A percentile compares a stretch with the other conserved stretches of the same genome.
Conservation (phyloP, 306 rosid species). For the Dryas octopetala region DNA sequence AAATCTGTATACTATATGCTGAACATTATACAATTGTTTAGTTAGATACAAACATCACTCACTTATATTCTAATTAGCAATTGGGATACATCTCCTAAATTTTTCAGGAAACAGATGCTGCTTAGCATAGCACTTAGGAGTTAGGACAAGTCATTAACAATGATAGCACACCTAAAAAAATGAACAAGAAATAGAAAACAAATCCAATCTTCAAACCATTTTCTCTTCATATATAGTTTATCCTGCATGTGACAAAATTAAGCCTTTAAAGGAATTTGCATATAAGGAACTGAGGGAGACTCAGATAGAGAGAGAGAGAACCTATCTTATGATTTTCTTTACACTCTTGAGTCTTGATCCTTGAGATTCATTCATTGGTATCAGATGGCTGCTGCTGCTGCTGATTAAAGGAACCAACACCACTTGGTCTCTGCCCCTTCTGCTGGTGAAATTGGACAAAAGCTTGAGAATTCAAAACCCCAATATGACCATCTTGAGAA, state of each 20-base stretch:
- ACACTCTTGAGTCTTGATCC: slow-evolving; percentile 25
- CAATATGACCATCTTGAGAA: slow-evolving; percentile 49
- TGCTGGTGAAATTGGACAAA: slow-evolving; percentile 41
- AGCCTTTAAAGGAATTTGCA: not conserved
- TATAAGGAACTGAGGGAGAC: not conserved
- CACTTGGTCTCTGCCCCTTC: slow-evolving; percentile 34
- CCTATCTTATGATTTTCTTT: not conserved
- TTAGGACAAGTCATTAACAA: no score
- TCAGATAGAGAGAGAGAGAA: not conserved
- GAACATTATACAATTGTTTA: not conserved
- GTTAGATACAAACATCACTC: not conserved
- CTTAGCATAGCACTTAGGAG: no score
- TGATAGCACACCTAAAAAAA: slow-evolving; percentile 10
- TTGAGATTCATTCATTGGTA: slow-evolving; percentile 33
- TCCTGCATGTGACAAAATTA: slow-evolving; percentile 14
- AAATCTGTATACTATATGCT: not conserved
- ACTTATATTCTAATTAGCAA: not conserved
- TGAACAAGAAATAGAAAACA: slow-evolving; percentile 6
- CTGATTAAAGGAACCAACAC: slow-evolving; percentile 30
- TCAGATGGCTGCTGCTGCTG: slow-evolving; percentile 23
- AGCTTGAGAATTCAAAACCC: slow-evolving; percentile 41
- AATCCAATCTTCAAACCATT: slow-evolving; percentile 14
- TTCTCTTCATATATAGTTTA: slow-evolving; percentile 1
- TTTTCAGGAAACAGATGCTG: no score
- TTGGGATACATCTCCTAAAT: no score